A percentile compares a stretch with the other conserved stretches of the same genome.
These are phyloP conservation scores for Paxillus ammoniavirescens DNA, from an alignment of 768 basidiomycete species.

Conservation along the genomic window DNA sequence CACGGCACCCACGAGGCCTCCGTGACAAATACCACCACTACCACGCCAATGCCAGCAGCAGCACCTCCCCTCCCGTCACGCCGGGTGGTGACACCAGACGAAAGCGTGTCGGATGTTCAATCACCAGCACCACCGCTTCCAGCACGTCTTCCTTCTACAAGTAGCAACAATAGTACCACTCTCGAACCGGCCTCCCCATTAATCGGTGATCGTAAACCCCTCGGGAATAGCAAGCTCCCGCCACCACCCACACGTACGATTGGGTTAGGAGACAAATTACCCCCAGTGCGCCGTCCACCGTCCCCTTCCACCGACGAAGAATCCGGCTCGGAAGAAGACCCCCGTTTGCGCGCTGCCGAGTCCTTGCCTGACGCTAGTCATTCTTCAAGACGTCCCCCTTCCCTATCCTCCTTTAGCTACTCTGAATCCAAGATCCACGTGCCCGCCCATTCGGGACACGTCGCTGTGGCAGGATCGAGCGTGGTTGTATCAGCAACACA, in stretches of 20 bases:
- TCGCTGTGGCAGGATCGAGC: conserved; percentile 54
- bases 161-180: neutral
- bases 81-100: conserved; percentile 9
- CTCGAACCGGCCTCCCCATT: conserved; percentile 20
- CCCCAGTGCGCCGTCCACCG: conserved; percentile 51
- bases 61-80: conserved; percentile 44
- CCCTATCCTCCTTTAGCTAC: conserved; percentile 29
- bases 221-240: conserved; percentile 43
- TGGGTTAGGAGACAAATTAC: conserved; percentile 65
- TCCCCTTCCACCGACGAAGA: conserved; percentile 50
- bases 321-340: conserved; percentile 61
- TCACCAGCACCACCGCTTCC: conserved; percentile 33
- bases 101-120: neutral
- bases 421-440: conserved; percentile 53
- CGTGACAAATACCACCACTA: neutral
- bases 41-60: conserved; percentile 18
- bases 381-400: conserved; percentile 57
- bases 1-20: conserved; percentile 3
- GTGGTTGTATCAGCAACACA: conserved; percentile 59
- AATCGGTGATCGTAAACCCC: conserved; percentile 24
- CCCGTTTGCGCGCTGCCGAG: conserved; percentile 44
- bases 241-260: conserved; percentile 79
- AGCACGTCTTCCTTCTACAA: conserved; percentile 27
- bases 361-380: conserved; percentile 66
- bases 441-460: conserved; percentile 51